Percentiles rank a stretch among this genome's conserved stretches.
phyloP scores from a whole-genome alignment of 2,329 filamentous ascomycete species.

The Aspergillus sp. region DNA sequence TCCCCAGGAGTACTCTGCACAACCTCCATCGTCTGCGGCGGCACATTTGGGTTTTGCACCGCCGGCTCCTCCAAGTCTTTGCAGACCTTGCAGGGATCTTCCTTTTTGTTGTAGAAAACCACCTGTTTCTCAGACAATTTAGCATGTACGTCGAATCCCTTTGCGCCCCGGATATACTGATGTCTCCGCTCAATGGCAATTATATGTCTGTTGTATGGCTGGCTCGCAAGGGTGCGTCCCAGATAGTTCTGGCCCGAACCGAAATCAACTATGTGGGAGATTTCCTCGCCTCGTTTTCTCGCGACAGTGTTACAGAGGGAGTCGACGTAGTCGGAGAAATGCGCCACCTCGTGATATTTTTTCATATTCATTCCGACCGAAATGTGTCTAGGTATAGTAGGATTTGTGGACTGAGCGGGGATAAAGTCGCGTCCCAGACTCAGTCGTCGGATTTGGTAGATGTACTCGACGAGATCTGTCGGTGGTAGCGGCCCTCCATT shows the following conservation, averaged over 20 bases:
- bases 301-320: constrained; percentile 54
- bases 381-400: constrained; percentile 61
- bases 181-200: constrained; percentile 85
- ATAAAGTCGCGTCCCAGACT: constrained; percentile 59
- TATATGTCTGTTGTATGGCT: constrained; percentile 78
- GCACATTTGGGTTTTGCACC: constrained; percentile 2
- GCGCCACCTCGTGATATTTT: constrained; percentile 86
- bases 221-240: constrained; percentile 74
- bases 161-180: constrained; percentile 79
- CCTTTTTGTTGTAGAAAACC: constrained; percentile 75
- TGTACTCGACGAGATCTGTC: constrained; percentile 61
- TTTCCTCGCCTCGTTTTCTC: constrained; percentile 38
- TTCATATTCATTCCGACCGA: constrained; percentile 92
- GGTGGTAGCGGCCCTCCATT: constrained; percentile 41
- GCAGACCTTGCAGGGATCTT: constrained; percentile 15
- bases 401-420: constrained; percentile 28
- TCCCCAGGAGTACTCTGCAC: constrained; percentile 3
- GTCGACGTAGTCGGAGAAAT: constrained; percentile 82
- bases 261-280: constrained; percentile 91
- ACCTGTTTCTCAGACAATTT: constrained; percentile 67
- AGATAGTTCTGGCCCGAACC: constrained; percentile 96
- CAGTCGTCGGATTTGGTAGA: constrained; percentile 62
- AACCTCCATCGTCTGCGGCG: not conserved
- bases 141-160: constrained; percentile 74
- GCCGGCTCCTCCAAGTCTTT: constrained; percentile 10